Conservation (phyloP, 129 eudicot species). For the Dittrichia graveolens region DNA sequence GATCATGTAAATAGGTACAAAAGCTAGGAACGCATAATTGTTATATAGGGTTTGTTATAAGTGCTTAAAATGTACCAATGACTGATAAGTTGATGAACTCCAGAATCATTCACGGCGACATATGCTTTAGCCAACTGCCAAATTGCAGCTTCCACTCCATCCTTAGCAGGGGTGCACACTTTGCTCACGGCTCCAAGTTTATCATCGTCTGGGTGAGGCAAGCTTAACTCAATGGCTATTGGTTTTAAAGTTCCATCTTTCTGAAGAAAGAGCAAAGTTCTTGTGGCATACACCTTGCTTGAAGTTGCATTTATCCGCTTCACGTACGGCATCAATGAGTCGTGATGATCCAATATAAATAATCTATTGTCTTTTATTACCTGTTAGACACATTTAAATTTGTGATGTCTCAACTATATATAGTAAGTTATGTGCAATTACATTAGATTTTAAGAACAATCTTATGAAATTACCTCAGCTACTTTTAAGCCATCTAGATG, state of each 20-base stretch:
- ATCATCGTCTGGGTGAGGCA: constrained; percentile 44
- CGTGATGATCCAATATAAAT: constrained; percentile 56
- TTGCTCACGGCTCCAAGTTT: constrained; percentile 33
- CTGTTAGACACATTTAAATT: constrained; percentile 22
- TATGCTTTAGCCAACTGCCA: constrained; percentile 63
- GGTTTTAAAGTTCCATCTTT: constrained; percentile 52
- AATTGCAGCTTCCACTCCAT: constrained; percentile 45
- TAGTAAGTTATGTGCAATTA: background rate
- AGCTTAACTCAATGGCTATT: constrained; percentile 56
- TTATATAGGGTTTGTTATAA: background rate
- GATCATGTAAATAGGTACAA: background rate
- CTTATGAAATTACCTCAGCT: constrained; percentile 36
- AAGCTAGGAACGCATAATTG: too few species aligned
- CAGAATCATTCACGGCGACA: constrained; percentile 54
- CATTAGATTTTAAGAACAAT: background rate
- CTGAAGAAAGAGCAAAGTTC: constrained; percentile 47
- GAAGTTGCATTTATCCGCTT: constrained; percentile 40
- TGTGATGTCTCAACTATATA: background rate
- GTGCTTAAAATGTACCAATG: constrained; percentile 35
- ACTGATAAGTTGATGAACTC: constrained; percentile 55
- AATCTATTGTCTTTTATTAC: constrained; percentile 38
- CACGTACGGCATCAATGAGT: constrained; percentile 47
- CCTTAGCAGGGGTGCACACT: constrained; percentile 43
- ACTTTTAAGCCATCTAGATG: constrained; percentile 45
- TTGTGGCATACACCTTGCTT: constrained; percentile 49